Conservation (phyloP, 148 eudicot species). For the Linanthus parryae region DNA sequence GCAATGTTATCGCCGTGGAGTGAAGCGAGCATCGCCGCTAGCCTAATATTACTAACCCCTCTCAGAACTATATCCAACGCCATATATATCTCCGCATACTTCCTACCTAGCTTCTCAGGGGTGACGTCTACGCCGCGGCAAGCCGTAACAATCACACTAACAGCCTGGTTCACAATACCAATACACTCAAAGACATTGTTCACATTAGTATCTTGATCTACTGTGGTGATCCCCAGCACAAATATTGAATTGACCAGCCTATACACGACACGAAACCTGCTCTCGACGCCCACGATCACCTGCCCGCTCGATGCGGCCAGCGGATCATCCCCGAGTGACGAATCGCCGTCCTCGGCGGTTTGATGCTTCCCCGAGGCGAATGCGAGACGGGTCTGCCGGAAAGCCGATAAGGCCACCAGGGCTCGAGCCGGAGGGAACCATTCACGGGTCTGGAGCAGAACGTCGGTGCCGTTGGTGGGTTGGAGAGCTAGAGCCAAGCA, state of each 20-base stretch:
- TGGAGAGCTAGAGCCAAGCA: conserved; percentile 89
- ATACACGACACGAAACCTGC: conserved; percentile 77
- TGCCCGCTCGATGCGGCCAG: conserved; percentile 87
- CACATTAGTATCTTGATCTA: conserved; percentile 39
- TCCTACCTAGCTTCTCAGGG: conserved; percentile 72
- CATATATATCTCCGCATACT: conserved; percentile 88
- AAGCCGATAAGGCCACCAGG: conserved; percentile 76
- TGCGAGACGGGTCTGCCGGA: conserved; percentile 67
- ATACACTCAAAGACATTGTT: conserved; percentile 84
- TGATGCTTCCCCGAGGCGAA: conserved; percentile 44
- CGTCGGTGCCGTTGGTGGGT: conserved; percentile 80
- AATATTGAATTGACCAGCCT: conserved; percentile 80
- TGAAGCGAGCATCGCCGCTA: conserved; percentile 78
- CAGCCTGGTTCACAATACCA: conserved; percentile 82
- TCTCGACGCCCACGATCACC: conserved; percentile 78
- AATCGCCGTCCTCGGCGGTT: conserved; percentile 42
- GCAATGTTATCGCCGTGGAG: conserved; percentile 88
- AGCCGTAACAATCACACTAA: conserved; percentile 67
- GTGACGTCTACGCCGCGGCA: conserved; percentile 83
- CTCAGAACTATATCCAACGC: conserved; percentile 88
- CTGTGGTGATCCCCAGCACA: conserved; percentile 77
- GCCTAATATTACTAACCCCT: conserved; percentile 82
- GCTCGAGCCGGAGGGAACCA: conserved; percentile 98
- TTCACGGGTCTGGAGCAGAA: conserved; percentile 92
- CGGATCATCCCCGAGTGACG: conserved; percentile 84